Conservation (phyloP, 2,329 filamentous ascomycete genomes). For the Karstenula rhodostoma region DNA sequence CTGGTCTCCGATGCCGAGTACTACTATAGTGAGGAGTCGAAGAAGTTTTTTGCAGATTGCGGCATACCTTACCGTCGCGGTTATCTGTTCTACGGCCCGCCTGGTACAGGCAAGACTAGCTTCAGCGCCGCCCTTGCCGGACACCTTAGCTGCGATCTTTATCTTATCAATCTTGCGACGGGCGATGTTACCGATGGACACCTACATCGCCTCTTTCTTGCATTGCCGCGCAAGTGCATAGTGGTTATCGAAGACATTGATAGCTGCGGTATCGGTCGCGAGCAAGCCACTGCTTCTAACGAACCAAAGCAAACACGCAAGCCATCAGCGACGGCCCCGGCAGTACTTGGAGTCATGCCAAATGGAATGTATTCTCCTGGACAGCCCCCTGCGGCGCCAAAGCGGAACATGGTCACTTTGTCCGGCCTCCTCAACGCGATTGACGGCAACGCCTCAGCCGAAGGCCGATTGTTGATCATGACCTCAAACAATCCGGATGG, state of each 20-base stretch:
- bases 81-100: conserved; percentile 52
- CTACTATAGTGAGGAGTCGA: conserved; percentile 46
- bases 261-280: conserved; percentile 42
- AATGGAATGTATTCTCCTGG: neutral
- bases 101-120: conserved; percentile 52
- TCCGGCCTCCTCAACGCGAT: conserved; percentile 35
- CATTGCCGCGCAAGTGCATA: conserved; percentile 48
- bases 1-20: conserved; percentile 47
- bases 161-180: conserved; percentile 46
- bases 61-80: conserved; percentile 46
- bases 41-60: conserved; percentile 45
- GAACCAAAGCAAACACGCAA: neutral
- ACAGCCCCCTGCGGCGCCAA: neutral
- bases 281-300: conserved; percentile 15
- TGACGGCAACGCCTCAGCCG: conserved; percentile 28
- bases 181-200: conserved; percentile 38
- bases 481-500: conserved; percentile 31
- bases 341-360: neutral
- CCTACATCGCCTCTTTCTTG: conserved; percentile 41
- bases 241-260: conserved; percentile 55
- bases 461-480: conserved; percentile 36
- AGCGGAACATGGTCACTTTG: conserved; percentile 21
- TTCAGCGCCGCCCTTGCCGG: conserved; percentile 50
- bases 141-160: conserved; percentile 49
- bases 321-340: neutral